Base-by-base conservation (phyloP, 2,329 filamentous ascomycete genomes). In the Ceratocystis eucalypticola region DNA sequence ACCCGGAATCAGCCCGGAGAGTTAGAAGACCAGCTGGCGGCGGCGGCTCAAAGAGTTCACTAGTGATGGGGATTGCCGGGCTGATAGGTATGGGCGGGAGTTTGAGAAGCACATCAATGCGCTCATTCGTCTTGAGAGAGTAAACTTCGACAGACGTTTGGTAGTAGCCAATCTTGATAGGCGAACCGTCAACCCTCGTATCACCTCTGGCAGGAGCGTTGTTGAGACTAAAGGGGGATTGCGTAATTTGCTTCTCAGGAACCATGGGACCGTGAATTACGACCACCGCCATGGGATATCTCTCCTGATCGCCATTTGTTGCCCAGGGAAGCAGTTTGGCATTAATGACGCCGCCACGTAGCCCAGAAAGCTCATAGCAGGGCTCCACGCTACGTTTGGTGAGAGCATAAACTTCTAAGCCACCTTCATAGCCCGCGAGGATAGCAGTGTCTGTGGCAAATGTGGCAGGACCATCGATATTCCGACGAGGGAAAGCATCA, bases 121-220 rank as follows among this genome's bases (percentile, higher is more conserved):
- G 83, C 69, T 83, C 81, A 71, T 86, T 86, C n/a, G 86, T 89
- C 70, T 83, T 85, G 68, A 97, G 77, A 0, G 92, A 96, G 75
- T 93, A 96, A 0, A 97, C 79, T 71, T 96, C 91, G 5, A 96
- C 90, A 0, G 88, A 87, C 0, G 92, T 96, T 75, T 96, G 91
- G 72, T 93, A 95, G 61, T 81, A 80, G 62, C 84, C 82, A 67
- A 86, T 78, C 4, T 74, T 70, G 48, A 76, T 70, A 48, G 72
- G 68, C 65, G 72, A 70, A 41, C 64, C 55, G 28, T 74, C 73
- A 15, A 73, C 73, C 22, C 4, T 30, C 12, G 22, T 22, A 17
- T 33, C 46, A 28, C 30, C 45, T 10, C 20, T 63, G 22, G 8
- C 12, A n/a, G 73, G 73, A 57, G 77, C 75, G 53, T 75, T 75